These are phyloP conservation scores for Lithospermum erythrorhizon DNA, from an alignment of 257 asterid species.

Conservation along the genomic window DNA sequence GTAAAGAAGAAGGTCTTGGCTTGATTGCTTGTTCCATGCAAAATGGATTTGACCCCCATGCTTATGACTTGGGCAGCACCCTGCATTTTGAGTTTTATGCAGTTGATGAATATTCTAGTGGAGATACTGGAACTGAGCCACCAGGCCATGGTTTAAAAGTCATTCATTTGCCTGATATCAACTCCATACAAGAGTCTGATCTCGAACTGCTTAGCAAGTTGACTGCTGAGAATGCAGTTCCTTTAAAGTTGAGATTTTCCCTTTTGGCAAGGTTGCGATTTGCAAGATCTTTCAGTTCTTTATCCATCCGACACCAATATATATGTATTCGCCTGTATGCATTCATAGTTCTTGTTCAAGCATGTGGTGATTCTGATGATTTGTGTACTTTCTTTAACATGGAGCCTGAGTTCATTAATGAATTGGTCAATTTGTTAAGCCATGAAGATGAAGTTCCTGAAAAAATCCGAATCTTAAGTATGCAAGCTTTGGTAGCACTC, in stretches of 20 bases:
- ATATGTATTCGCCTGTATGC: constrained; percentile 95
- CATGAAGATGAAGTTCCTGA: constrained; percentile 79
- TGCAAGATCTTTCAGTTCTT: constrained; percentile 76
- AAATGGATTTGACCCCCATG: constrained; percentile 43
- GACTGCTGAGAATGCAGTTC: constrained; percentile 67
- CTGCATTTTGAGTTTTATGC: constrained; percentile 95
- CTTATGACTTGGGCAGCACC: constrained; percentile 68
- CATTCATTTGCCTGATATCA: constrained; percentile 64
- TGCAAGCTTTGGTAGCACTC: constrained; percentile 87
- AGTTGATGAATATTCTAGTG: constrained; percentile 40
- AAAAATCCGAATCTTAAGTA: constrained; percentile 73
- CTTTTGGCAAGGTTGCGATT: constrained; percentile 87
- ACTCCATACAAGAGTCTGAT: constrained; percentile 58
- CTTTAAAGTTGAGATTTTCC: constrained; percentile 69
- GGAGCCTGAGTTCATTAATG: constrained; percentile 94
- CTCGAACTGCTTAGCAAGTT: constrained; percentile 71
- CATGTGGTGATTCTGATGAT: constrained; percentile 73
- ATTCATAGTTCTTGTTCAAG: constrained; percentile 85
- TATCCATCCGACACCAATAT: constrained; percentile 65
- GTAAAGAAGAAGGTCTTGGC: constrained; percentile 96
- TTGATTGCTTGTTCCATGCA: constrained; percentile 70
- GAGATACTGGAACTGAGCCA: constrained; percentile 25
- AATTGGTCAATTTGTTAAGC: constrained; percentile 79
- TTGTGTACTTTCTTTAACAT: constrained; percentile 81
- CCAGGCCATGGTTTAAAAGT: constrained; percentile 54